A percentile compares a stretch with the other conserved stretches of the same genome.
phyloP scores from a whole-genome alignment of 2,329 filamentous ascomycete species.

The Arthrobotrys iridis region DNA sequence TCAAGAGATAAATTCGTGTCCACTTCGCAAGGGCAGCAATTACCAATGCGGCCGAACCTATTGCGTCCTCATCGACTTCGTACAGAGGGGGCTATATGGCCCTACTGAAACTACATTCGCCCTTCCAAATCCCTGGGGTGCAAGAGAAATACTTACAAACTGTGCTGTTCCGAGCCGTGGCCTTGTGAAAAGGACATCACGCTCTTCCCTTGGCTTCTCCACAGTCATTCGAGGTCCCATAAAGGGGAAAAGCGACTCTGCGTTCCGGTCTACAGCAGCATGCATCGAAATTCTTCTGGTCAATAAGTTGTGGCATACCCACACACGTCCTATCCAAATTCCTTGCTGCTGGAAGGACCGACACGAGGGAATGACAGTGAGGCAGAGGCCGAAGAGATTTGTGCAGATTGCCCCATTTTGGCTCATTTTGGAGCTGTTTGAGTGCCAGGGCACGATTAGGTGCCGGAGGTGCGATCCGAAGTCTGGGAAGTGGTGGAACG shows the following conservation, averaged over 20 bases:
- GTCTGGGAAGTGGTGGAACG: conserved; percentile 14
- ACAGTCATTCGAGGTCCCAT: not conserved
- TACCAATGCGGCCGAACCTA: conserved; percentile 10
- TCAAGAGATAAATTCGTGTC: conserved; percentile 1
- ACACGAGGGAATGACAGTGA: not conserved
- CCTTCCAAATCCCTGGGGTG: not conserved
- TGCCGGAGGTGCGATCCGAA: conserved; percentile 14
- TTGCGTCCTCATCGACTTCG: conserved; percentile 17
- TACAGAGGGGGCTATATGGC: conserved; percentile 13
- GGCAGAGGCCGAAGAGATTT: conserved; percentile 15
- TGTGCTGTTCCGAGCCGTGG: not conserved
- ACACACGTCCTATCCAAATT: not conserved
- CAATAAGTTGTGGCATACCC: conserved; percentile 5
- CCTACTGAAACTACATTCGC: not conserved
- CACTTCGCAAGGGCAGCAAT: not conserved
- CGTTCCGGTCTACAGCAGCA: not conserved
- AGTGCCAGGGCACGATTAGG: conserved; percentile 12
- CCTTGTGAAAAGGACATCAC: not conserved
- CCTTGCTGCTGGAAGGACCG: conserved; percentile 20
- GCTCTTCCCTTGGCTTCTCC: not conserved
- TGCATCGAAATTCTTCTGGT: conserved; percentile 2
- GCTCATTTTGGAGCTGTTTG: conserved; percentile 16
- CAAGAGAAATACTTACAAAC: not conserved
- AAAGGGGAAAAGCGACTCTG: not conserved
- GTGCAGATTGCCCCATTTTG: conserved; percentile 26